These are phyloP conservation scores for Xylariaceae sp. DNA, from an alignment of 2,329 filamentous ascomycete genomes.

Conservation along the genomic window DNA sequence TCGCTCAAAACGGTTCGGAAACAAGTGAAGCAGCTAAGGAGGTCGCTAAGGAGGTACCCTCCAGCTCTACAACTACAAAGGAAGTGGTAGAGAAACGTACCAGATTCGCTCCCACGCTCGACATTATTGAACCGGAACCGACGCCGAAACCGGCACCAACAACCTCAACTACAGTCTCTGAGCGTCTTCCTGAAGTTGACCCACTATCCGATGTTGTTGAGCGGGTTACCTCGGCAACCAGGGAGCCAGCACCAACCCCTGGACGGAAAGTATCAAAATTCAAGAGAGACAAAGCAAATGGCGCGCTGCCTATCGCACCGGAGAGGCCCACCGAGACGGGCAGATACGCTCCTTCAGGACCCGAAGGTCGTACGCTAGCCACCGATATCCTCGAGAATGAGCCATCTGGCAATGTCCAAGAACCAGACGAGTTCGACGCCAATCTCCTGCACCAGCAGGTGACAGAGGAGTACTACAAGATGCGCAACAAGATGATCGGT, in stretches of 20 bases:
- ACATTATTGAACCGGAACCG: conserved; percentile 23
- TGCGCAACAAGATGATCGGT: conserved; percentile 78
- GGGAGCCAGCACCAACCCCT: conserved; percentile 10
- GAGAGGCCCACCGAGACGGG: conserved; percentile 41
- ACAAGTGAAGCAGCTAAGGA: conserved; percentile 23
- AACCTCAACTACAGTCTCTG: conserved; percentile 27
- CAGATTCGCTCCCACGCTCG: conserved; percentile 29
- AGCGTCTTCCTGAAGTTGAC: conserved; percentile 34
- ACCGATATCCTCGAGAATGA: conserved; percentile 54
- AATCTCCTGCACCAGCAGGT: conserved; percentile 70
- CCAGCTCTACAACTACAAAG: not conserved
- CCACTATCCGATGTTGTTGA: conserved; percentile 52
- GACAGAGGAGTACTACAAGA: conserved; percentile 73
- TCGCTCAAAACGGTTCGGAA: not conserved
- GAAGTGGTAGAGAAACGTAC: conserved; percentile 28
- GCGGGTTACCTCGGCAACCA: conserved; percentile 28
- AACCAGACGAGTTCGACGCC: conserved; percentile 65
- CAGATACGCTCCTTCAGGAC: conserved; percentile 42
- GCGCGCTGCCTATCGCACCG: conserved; percentile 25
- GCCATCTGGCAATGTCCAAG: conserved; percentile 30
- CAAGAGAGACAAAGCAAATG: conserved; percentile 38
- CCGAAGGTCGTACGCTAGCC: conserved; percentile 53
- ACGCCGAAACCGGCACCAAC: conserved; percentile 10
- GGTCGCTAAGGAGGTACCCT: not conserved
- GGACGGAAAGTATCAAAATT: conserved; percentile 48